Evolutionary conservation across 2,329 filamentous ascomycete genomes (phyloP), one percentile per base, ranked within the genome.

Genomic region (Colletotrichum karsti): DNA sequence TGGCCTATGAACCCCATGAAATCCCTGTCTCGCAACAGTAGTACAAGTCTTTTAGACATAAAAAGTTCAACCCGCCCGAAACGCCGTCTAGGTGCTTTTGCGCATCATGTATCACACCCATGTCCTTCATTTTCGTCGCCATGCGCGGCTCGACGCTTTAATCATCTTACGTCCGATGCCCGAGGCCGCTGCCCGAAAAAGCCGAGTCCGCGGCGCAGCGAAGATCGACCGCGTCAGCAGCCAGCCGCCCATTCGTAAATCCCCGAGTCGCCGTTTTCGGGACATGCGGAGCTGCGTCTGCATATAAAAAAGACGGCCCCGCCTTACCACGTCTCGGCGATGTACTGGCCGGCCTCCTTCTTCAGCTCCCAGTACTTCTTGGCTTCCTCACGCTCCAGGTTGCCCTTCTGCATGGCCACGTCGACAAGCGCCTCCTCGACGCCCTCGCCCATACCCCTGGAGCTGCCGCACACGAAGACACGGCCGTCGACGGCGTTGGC

Each of bases 381-480:
- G 3, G 96, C 95, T 78, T 97, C 94, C 33, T 94, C 91, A 22
- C 87, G 84, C 77, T 93, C 92, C 57, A 99, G 82, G 75, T 94
- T 94, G 10, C 95, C 96, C 85, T 97, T 98, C 72, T 91, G 85
- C 91, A 97, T 97, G 57, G 94, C 94, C 1, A 98, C 94, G 70
- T 97, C 93, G 26, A 98, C 85, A 13, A 99, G 85, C 0, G 95
- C 93, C 51, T 90, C 87, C 78, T 98, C 93, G 3, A 99, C 96
- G 48, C 96, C 96, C 80, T 98, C 96, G 67, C 96, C 96, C 96
- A 99, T 99, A 63, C 96, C 96, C 83, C 93, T 94, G 76, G 91
- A 94, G 80, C 93, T 97, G 55, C 96, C 96, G 78, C 96, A 99
- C 66, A 99, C 96, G 77, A 99, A 99, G 58, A 98, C 91, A 58